These are phyloP conservation scores for Seiridium cupressi DNA, from an alignment of 2,329 filamentous ascomycete genomes.

Conservation along the genomic window DNA sequence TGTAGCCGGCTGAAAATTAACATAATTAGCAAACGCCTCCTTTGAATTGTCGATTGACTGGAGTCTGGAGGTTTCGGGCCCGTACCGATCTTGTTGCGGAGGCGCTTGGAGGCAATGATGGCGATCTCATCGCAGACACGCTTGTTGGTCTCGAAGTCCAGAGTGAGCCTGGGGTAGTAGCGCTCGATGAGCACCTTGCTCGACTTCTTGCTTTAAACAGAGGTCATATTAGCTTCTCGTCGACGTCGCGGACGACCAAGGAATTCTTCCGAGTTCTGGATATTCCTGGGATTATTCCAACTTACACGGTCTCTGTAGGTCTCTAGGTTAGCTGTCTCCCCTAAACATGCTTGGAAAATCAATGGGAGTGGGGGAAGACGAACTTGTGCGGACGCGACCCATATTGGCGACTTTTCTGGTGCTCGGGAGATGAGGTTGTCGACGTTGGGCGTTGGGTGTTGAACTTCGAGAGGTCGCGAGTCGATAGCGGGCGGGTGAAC, in stretches of 20 bases:
- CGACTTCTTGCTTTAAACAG: conserved; percentile 56
- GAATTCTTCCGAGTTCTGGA: no score
- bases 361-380: no score
- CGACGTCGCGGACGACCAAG: no score
- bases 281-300: no score
- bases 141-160: conserved; percentile 99
- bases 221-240: conserved; percentile 17
- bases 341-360: no score
- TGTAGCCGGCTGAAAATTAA: conserved; percentile 92
- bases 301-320: no score
- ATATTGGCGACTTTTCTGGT: conserved; percentile 56
- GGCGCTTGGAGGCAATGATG: conserved; percentile 98
- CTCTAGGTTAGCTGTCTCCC: no score
- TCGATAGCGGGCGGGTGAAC: background rate
- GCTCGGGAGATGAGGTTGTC: conserved; percentile 28
- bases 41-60: background rate
- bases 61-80: no score
- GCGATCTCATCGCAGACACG: conserved; percentile 99
- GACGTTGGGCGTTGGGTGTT: conserved; percentile 16
- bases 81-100: conserved; percentile 89
- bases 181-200: conserved; percentile 99
- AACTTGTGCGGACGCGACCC: conserved; percentile 45
- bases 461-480: conserved; percentile 2
- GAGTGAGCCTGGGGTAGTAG: conserved; percentile 95
- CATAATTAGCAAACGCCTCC: conserved; percentile 1